These are phyloP conservation scores for Tetradesmus lagerheimii DNA, from an alignment of 139 green algal species.

Conservation along the genomic window DNA sequence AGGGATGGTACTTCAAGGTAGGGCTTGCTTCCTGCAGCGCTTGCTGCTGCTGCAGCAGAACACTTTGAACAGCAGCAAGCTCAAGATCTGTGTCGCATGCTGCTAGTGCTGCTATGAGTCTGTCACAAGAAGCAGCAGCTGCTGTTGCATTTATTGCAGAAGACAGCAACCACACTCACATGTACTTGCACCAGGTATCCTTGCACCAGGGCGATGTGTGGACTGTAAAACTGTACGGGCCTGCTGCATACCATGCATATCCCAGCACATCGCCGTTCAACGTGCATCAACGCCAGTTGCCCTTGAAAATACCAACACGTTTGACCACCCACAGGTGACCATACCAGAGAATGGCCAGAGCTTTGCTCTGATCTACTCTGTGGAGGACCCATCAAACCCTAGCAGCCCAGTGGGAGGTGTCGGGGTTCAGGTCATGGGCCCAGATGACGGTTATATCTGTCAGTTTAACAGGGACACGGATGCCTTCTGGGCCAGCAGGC, in stretches of 20 bases:
- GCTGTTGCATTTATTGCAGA: neutral
- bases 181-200: neutral
- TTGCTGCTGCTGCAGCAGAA: neutral
- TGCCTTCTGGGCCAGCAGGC: constrained; percentile 84
- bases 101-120: neutral
- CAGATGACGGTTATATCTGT: constrained; percentile 91
- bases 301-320: neutral
- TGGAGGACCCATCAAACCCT: constrained; percentile 87
- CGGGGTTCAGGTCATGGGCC: constrained; percentile 93
- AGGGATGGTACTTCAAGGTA: constrained; percentile 98
- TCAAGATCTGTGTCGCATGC: too few relatives aligned
- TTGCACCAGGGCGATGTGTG: too few relatives aligned
- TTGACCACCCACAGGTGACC: constrained; percentile 65
- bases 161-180: neutral
- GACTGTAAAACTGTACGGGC: too few relatives aligned
- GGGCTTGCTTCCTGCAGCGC: neutral
- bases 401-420: constrained; percentile 70
- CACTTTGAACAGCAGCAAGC: neutral
- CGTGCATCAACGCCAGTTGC: too few relatives aligned
- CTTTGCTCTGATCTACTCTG: constrained; percentile 97
- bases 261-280: too few relatives aligned
- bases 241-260: too few relatives aligned
- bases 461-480: constrained; percentile 80
- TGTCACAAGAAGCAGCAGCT: neutral
- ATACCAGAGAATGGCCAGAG: constrained; percentile 86